These are phyloP conservation scores for Neurospora africana DNA, from an alignment of 495 filamentous ascomycete species.

Conservation along the genomic window DNA sequence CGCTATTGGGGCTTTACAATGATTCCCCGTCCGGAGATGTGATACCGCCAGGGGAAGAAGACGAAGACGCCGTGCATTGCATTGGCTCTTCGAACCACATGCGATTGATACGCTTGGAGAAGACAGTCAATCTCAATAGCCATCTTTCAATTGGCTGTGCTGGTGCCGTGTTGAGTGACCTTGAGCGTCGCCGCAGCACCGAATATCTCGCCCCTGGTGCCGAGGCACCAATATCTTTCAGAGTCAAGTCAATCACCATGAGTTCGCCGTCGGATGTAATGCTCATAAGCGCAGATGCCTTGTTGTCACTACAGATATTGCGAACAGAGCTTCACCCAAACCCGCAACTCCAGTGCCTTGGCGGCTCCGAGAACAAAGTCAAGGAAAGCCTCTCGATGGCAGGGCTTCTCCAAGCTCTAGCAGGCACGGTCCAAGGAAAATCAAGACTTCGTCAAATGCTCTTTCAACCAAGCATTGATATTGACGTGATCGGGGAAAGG, in stretches of 20 bases:
- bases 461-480: constrained; percentile 63
- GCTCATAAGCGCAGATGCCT: constrained; percentile 74
- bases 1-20: constrained; percentile 49
- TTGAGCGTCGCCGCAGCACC: constrained; percentile 58
- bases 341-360: constrained; percentile 68
- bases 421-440: constrained; percentile 75
- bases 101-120: constrained; percentile 59
- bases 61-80: constrained; percentile 36
- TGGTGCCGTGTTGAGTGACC: constrained; percentile 70
- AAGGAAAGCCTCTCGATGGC: constrained; percentile 89
- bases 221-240: constrained; percentile 41
- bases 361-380: constrained; percentile 52
- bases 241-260: constrained; percentile 60
- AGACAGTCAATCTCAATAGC: constrained; percentile 71
- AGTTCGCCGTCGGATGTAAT: constrained; percentile 67
- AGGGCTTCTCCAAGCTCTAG: constrained; percentile 68
- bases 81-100: constrained; percentile 47
- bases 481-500: constrained; percentile 60
- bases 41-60: constrained; percentile 45
- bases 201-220: constrained; percentile 46
- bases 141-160: constrained; percentile 56
- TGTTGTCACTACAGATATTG: constrained; percentile 77
- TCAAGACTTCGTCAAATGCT: constrained; percentile 70
- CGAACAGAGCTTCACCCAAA: constrained; percentile 79
- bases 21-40: constrained; percentile 36